Evolutionary conservation across 352 stramenopile species (phyloP).

Genomic region (Phytophthora cajani): DNA sequence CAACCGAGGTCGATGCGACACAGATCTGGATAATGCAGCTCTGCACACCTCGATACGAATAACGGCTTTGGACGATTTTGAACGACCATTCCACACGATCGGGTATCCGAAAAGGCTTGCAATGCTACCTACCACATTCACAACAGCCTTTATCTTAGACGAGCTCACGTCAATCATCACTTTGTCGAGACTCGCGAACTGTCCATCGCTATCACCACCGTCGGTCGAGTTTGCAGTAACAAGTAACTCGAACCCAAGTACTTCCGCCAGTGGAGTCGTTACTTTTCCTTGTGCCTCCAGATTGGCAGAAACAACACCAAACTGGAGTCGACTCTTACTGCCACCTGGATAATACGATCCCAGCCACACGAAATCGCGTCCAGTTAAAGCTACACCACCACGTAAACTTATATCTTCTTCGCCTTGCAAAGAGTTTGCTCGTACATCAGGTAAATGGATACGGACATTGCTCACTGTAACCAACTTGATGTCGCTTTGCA

Average conservation of each 20-base stretch:
- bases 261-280: slow-evolving; percentile 20
- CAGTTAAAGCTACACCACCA: slow-evolving; percentile 26
- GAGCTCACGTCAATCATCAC: slow-evolving; percentile 23
- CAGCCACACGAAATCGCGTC: slow-evolving; percentile 33
- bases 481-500: slow-evolving; percentile 35
- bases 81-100: slow-evolving; percentile 21
- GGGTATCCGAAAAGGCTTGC: slow-evolving; percentile 28
- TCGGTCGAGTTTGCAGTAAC: slow-evolving; percentile 29
- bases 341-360: slow-evolving; percentile 12
- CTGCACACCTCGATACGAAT: slow-evolving; percentile 48
- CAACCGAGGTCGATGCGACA: slow-evolving; percentile 27
- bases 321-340: slow-evolving; percentile 22
- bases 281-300: slow-evolving; percentile 8
- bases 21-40: slow-evolving; percentile 21
- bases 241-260: slow-evolving; percentile 33
- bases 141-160: slow-evolving; percentile 14
- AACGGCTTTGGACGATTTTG: slow-evolving; percentile 2
- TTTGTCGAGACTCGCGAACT: slow-evolving; percentile 32
- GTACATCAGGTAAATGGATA: slow-evolving; percentile 23
- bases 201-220: slow-evolving; percentile 22
- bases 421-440: not conserved
- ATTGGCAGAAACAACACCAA: slow-evolving; percentile 22
- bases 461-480: slow-evolving; percentile 44
- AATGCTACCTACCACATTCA: slow-evolving; percentile 15
- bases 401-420: not conserved